Base-by-base conservation (phyloP, 192 early-diverging fungal species). In the Umbelopsis isabellina region DNA sequence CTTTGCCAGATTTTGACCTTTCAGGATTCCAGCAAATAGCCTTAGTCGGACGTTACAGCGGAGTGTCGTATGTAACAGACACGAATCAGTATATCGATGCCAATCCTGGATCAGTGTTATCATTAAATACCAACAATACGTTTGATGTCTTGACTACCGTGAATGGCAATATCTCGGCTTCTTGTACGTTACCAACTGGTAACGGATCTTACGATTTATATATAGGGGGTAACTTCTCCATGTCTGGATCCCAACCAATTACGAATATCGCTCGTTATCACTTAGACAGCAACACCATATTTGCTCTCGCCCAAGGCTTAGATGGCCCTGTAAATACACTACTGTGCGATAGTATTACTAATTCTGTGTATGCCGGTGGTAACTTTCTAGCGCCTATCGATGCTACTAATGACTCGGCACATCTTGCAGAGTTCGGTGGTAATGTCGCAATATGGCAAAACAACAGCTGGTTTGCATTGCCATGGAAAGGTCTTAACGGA, bases 401-500 rank as follows among this genome's bases (percentile, higher is more conserved):
- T 15, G 41, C 13, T 21, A 53, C 16, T 21, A 64, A 49, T 67
- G 33, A 45, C 25, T 68, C 65, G 25, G 33, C 65, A 20, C 55
- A 35, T n/a, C 30, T 61, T 37, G 55, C 55, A 30, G 55, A 61
- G 5, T 78, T 47, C 64, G 72, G 76, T 7, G 70, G 49, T n/a
- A 73, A 67, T 49, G 69, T 73, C 4, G 74, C 67, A 27, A 27
- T 53, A 16, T 75, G 79, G 49, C 53, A 71, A 16, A 41, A 65
- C 4, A 79, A 76, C 18, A 46, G 47, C 0, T 93, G 91, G 91
- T 51, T 33, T 6, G 18, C 79, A 0, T 46, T 90, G 3, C 87
- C 92, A 23, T 92, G 89, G 77, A 83, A 85, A 22, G 92, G 90
- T 3, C 71, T 93, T 25, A 84, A 91, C 71, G 90, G 90, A 0